phyloP scores from a whole-genome alignment of 176 grass and related monocot genomes.

The Triticum dicoccoides region DNA sequence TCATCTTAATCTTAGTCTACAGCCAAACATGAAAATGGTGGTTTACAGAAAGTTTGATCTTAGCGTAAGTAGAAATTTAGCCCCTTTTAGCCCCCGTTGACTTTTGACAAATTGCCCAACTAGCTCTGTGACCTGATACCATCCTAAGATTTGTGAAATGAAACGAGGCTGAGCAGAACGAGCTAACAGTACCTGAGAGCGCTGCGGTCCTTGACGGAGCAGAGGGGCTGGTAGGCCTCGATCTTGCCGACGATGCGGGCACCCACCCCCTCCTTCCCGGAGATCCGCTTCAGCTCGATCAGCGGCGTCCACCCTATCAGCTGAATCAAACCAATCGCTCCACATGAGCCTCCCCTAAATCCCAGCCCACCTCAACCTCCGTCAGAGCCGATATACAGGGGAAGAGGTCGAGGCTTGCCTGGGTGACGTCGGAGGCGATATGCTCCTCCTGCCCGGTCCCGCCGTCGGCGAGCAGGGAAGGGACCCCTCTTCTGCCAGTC shows the following conservation, averaged over 20 bases:
- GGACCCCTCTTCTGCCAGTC: conserved; percentile 1
- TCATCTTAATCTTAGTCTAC: too few relatives aligned
- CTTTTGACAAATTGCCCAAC: neutral
- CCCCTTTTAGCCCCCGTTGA: neutral
- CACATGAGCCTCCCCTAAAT: neutral
- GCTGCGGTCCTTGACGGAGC: conserved; percentile 74
- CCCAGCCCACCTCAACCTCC: neutral
- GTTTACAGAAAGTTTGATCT: too few relatives aligned
- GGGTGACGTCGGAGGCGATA: conserved; percentile 27
- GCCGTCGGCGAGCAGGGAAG: neutral
- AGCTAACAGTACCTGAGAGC: conserved; percentile 43
- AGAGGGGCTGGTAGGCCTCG: conserved; percentile 72
- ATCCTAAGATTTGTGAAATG: neutral
- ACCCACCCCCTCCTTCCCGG: conserved; percentile 42
- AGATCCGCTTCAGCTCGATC: conserved; percentile 55
- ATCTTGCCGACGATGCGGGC: conserved; percentile 61
- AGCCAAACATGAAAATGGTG: neutral
- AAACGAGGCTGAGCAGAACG: neutral
- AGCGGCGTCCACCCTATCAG: conserved; percentile 81
- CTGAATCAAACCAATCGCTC: neutral
- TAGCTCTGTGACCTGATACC: neutral
- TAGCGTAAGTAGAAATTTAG: neutral
- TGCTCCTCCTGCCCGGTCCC: conserved; percentile 23
- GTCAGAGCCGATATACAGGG: neutral
- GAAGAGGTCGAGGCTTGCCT: neutral